phyloP scores from a whole-genome alignment of 768 basidiomycete genomes.

The Termitomyces sp. region DNA sequence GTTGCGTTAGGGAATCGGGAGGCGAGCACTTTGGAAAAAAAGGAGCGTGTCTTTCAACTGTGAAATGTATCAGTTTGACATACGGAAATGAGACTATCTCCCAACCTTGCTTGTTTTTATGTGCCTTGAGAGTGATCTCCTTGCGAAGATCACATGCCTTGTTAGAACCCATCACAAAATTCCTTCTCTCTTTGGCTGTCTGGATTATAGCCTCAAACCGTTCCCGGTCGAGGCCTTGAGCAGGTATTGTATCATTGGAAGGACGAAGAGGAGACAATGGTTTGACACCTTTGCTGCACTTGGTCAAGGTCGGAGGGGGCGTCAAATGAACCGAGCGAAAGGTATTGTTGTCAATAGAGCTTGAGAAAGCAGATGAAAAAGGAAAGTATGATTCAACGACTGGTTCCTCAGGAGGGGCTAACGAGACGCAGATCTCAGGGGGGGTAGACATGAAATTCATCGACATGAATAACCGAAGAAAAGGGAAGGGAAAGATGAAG shows the following conservation, averaged over 20 bases:
- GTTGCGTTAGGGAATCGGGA: conserved; percentile 59
- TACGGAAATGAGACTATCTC: conserved; percentile 4
- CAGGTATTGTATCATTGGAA: conserved; percentile 20
- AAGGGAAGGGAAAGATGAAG: conserved; percentile 19
- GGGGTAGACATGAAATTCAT: conserved; percentile 44
- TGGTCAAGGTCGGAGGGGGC: conserved; percentile 44
- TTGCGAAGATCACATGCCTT: conserved; percentile 59
- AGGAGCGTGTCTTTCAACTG: conserved; percentile 73
- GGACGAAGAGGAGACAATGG: conserved; percentile 50
- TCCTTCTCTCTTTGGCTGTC: conserved; percentile 56
- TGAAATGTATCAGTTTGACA: conserved; percentile 2
- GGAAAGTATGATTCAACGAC: conserved; percentile 58
- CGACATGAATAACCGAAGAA: conserved; percentile 17
- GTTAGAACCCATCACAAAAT: conserved; percentile 38
- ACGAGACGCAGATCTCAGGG: conserved; percentile 69
- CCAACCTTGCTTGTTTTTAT: conserved; percentile 71
- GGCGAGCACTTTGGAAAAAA: conserved; percentile 70
- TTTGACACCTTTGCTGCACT: conserved; percentile 25
- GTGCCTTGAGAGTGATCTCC: conserved; percentile 68
- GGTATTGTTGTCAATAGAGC: conserved; percentile 38
- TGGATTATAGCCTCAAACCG: conserved; percentile 62
- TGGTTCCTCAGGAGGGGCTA: conserved; percentile 52
- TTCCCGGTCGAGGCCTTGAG: conserved; percentile 56
- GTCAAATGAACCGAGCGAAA: conserved; percentile 58
- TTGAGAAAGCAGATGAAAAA: conserved; percentile 34